phyloP scores from a whole-genome alignment of 176 grass and related monocot species.

The Oropetium thomaeum region DNA sequence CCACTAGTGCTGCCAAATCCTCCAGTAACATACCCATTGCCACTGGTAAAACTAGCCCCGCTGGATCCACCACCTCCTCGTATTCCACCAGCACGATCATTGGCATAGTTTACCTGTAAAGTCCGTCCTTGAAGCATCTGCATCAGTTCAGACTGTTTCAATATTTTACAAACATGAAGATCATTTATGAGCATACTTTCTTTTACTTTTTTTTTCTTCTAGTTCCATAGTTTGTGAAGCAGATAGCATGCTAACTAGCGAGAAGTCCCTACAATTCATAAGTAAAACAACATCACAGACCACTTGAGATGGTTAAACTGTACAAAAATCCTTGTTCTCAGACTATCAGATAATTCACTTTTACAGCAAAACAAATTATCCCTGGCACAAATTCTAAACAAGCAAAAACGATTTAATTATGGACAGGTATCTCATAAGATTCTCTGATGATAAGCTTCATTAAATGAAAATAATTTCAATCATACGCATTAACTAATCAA shows the following conservation, averaged over 20 bases:
- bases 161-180: constrained; percentile 11
- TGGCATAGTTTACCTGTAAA: constrained; percentile 65
- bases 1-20: background rate
- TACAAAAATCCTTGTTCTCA: background rate
- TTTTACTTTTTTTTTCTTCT: background rate
- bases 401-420: background rate
- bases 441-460: background rate
- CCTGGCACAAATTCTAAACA: background rate
- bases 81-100: constrained; percentile 43
- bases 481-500: background rate
- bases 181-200: background rate
- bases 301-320: background rate
- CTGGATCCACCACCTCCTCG: background rate
- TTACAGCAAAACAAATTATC: background rate
- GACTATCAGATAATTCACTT: background rate
- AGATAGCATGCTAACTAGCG: background rate
- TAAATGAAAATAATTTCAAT: background rate
- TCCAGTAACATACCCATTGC: constrained; percentile 19
- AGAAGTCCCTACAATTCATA: background rate
- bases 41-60: constrained; percentile 15
- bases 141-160: constrained; percentile 26
- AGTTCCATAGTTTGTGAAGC: background rate
- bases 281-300: background rate
- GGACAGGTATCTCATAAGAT: no score
- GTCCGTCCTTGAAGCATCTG: constrained; percentile 84